These are phyloP conservation scores for Euphorbia lathyris DNA, from an alignment of 345 rosid genomes.

Conservation along the genomic window DNA sequence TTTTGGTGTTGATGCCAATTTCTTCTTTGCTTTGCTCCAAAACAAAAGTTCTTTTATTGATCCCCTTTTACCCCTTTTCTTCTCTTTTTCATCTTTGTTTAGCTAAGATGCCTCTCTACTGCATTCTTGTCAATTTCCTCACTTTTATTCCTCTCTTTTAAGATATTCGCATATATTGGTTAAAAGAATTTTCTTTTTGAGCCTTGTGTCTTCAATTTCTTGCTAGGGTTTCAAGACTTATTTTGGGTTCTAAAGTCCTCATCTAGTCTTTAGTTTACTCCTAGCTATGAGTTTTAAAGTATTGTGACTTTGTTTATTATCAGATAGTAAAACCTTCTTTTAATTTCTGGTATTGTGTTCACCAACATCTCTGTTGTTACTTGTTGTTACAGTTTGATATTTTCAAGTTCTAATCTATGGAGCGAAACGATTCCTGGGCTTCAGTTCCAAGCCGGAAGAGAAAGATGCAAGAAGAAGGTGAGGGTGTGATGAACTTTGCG, in stretches of 20 bases:
- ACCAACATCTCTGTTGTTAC: not conserved
- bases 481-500: slow-evolving; percentile 30
- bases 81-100: slow-evolving; percentile 16
- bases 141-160: slow-evolving; percentile 13
- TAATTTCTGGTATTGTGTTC: slow-evolving; percentile 6
- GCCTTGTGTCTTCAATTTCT: slow-evolving; percentile 5
- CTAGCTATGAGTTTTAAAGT: not conserved
- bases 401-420: slow-evolving; percentile 28
- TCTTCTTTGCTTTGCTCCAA: slow-evolving; percentile 11
- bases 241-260: not conserved
- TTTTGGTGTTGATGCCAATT: slow-evolving; percentile 20
- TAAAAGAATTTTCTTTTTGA: not conserved
- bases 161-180: not conserved
- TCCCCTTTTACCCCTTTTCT: slow-evolving; percentile 16
- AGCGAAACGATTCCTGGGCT: slow-evolving; percentile 17
- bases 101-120: not conserved
- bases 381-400: slow-evolving; percentile 15
- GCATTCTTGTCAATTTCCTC: slow-evolving; percentile 17
- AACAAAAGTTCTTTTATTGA: slow-evolving; percentile 24
- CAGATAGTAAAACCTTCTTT: not conserved
- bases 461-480: slow-evolving; percentile 39
- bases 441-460: slow-evolving; percentile 48
- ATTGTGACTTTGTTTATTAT: slow-evolving; percentile 6
- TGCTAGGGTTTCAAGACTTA: not conserved
- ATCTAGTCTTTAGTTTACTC: not conserved